Conservation (phyloP, 192 early-diverging fungal species). For the Thamnidium elegans region DNA sequence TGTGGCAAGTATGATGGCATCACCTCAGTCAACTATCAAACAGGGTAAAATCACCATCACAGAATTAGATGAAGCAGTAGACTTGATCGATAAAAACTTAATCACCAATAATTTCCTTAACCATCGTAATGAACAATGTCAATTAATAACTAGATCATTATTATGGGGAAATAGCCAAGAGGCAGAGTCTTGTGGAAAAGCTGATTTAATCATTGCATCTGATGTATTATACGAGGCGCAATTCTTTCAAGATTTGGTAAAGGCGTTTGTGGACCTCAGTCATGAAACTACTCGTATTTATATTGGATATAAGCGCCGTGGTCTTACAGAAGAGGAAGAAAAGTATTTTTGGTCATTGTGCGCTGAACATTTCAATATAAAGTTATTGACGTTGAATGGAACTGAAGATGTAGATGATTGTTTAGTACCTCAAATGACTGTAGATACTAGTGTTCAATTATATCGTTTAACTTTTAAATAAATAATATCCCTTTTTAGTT, state of each 20-base stretch:
- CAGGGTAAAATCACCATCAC: conserved; percentile 34
- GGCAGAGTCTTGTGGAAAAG: not conserved
- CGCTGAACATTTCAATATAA: conserved; percentile 22
- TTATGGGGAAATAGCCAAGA: conserved; percentile 23
- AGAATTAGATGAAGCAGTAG: conserved; percentile 42
- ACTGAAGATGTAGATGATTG: conserved; percentile 10
- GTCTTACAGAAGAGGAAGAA: conserved; percentile 28
- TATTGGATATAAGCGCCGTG: conserved; percentile 46
- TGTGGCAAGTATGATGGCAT: conserved; percentile 27
- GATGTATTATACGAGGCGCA: conserved; percentile 48
- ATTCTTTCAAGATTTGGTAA: conserved; percentile 31
- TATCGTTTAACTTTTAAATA: conserved; percentile 17
- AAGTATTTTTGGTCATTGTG: conserved; percentile 34
- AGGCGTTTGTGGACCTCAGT: conserved; percentile 39
- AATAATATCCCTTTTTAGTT: not conserved
- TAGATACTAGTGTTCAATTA: conserved; percentile 17
- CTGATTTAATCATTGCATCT: conserved; percentile 47
- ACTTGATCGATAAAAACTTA: conserved; percentile 41
- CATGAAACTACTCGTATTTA: conserved; percentile 34
- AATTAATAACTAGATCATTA: conserved; percentile 8
- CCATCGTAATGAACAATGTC: not conserved
- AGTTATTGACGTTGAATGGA: not conserved
- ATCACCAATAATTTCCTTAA: conserved; percentile 20
- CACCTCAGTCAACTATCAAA: not conserved
- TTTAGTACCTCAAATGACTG: conserved; percentile 11